Evolutionary conservation across 192 early-diverging fungal species (phyloP).

Genomic region (Obelidium mucronatum): DNA sequence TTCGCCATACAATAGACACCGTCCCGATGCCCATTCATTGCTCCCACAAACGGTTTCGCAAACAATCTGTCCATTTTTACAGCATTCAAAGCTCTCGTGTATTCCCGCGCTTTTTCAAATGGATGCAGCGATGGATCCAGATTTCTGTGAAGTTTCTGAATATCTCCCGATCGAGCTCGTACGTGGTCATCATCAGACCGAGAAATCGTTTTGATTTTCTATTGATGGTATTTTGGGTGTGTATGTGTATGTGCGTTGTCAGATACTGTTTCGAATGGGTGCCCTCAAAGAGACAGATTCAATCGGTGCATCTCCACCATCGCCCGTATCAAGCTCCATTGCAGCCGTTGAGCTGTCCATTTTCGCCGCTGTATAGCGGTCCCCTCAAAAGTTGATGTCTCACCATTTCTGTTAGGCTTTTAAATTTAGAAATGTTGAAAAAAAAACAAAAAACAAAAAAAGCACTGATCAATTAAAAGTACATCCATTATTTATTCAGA

Average conservation of each 20-base stretch:
- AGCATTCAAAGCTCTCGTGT: conserved; percentile 93
- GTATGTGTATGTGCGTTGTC: too few relatives aligned
- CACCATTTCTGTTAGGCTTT: too few relatives aligned
- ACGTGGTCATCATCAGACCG: conserved; percentile 77
- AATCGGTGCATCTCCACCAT: too few relatives aligned
- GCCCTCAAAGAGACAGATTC: too few relatives aligned
- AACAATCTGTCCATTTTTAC: conserved; percentile 94
- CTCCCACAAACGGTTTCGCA: conserved; percentile 95
- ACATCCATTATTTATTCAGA: too few relatives aligned
- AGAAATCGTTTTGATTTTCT: conserved; percentile 96
- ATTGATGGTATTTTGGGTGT: background rate
- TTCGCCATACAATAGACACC: conserved; percentile 96
- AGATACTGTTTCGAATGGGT: too few relatives aligned
- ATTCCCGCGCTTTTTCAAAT: conserved; percentile 94
- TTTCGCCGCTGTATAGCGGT: too few relatives aligned
- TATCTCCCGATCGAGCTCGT: conserved; percentile 85
- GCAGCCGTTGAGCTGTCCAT: too few relatives aligned
- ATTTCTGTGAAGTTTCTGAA: conserved; percentile 88
- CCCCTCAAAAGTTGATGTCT: too few relatives aligned
- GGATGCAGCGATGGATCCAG: conserved; percentile 90
- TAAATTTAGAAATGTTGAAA: too few relatives aligned
- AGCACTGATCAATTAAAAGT: background rate
- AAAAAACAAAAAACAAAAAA: conserved; percentile 5
- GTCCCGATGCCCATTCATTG: conserved; percentile 90
- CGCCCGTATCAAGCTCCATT: too few relatives aligned